Evolutionary conservation across 805 yeast species (phyloP).

Genomic region (Saturnispora diversa): DNA sequence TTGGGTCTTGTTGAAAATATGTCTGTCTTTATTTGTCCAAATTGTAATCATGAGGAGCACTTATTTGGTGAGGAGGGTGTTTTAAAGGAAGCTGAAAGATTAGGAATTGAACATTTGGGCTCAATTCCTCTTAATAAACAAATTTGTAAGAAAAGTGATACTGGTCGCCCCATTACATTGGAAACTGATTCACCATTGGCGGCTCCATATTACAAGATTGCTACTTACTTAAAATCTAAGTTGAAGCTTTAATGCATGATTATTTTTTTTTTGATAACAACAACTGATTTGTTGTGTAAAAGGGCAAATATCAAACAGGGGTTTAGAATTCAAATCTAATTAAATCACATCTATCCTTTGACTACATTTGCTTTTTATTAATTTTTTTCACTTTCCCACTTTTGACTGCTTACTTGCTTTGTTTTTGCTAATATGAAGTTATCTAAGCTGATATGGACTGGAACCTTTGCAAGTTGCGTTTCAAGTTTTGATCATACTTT

Average conservation of each 20-base stretch:
- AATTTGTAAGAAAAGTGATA: constrained; percentile 55
- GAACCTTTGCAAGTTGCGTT: background rate
- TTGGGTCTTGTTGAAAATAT: constrained; percentile 76
- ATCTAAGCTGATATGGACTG: background rate
- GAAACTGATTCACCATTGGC: constrained; percentile 32
- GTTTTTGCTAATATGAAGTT: constrained; percentile 1
- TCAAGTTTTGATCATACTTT: background rate
- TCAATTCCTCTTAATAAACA: constrained; percentile 57
- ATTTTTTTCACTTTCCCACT: background rate
- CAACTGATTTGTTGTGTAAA: background rate
- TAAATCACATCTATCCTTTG: too few species aligned
- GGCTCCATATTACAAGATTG: constrained; percentile 42
- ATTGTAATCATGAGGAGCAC: constrained; percentile 65
- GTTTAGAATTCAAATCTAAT: too few species aligned
- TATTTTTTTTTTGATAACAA: background rate
- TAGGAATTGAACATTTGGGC: constrained; percentile 47
- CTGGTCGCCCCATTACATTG: constrained; percentile 56
- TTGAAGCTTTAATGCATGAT: background rate
- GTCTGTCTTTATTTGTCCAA: constrained; percentile 71
- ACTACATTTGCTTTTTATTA: background rate
- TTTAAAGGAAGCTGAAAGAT: constrained; percentile 38
- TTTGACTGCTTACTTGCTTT: background rate
- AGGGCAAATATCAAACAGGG: too few species aligned
- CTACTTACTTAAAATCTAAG: constrained; percentile 29
- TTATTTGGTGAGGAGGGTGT: constrained; percentile 67